These are phyloP conservation scores for Asterophora parasitica DNA, from an alignment of 768 basidiomycete species.

Conservation along the genomic window DNA sequence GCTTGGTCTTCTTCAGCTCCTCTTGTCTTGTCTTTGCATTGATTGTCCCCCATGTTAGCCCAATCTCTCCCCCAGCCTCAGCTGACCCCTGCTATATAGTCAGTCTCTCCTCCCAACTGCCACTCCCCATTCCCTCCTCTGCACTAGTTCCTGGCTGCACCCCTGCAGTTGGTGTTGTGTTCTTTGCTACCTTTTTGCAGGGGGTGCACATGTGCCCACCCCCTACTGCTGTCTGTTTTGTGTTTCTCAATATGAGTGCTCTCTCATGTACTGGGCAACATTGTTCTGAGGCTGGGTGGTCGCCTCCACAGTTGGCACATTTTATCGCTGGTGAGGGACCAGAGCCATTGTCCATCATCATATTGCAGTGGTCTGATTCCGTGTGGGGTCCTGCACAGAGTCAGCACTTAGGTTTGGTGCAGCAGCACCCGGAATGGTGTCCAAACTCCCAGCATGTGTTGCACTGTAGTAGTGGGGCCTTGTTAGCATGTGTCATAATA, in stretches of 20 bases:
- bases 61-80: too few relatives aligned
- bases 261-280: not conserved
- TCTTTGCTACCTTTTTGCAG: not conserved
- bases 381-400: constrained; percentile 1
- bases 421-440: constrained; percentile 1
- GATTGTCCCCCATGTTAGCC: too few relatives aligned
- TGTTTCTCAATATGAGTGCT: not conserved
- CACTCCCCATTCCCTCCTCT: too few relatives aligned
- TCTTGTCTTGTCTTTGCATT: too few relatives aligned
- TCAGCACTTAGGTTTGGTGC: not conserved
- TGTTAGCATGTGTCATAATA: not conserved
- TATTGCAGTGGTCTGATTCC: not conserved
- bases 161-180: not conserved
- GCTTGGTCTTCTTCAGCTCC: too few relatives aligned
- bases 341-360: not conserved
- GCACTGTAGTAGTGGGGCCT: not conserved
- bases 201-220: not conserved
- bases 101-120: too few relatives aligned
- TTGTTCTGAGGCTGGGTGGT: constrained; percentile 1
- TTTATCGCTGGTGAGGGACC: not conserved
- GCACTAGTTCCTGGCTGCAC: too few relatives aligned
- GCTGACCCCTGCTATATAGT: too few relatives aligned
- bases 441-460: constrained; percentile 10
- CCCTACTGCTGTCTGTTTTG: not conserved
- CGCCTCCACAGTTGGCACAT: not conserved